These are phyloP conservation scores for Pseudogymnoascus sp. DNA, from an alignment of 2,329 filamentous ascomycete genomes.

Conservation along the genomic window DNA sequence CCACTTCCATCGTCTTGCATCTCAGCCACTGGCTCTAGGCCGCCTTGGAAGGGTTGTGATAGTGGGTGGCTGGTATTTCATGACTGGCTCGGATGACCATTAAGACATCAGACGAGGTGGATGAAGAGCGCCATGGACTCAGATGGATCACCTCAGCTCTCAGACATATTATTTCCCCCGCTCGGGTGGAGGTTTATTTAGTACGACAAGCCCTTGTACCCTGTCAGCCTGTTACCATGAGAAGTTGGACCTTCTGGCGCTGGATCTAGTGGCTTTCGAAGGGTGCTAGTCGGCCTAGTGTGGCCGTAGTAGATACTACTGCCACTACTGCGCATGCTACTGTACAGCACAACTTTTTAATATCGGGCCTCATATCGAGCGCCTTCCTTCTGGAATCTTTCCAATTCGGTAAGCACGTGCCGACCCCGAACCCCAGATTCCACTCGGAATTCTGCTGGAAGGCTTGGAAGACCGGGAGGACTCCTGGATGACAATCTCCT, in stretches of 20 bases:
- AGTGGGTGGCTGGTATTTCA: background rate
- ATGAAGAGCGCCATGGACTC: background rate
- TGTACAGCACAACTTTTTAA: conserved; percentile 6
- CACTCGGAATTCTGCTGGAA: background rate
- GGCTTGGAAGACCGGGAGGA: background rate
- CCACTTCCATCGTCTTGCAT: background rate
- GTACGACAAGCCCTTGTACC: background rate
- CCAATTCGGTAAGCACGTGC: conserved; percentile 5
- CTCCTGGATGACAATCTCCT: conserved; percentile 5
- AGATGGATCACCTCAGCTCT: background rate
- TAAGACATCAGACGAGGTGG: background rate
- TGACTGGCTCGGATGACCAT: background rate
- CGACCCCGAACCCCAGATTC: conserved; percentile 1
- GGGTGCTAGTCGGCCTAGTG: background rate
- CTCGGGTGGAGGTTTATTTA: background rate
- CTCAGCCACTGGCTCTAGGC: background rate
- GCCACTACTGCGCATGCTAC: conserved; percentile 1
- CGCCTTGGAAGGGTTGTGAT: background rate
- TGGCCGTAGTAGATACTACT: background rate
- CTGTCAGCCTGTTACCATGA: background rate
- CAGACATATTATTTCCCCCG: conserved; percentile 5
- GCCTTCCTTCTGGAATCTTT: conserved; percentile 6
- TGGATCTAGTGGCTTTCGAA: background rate
- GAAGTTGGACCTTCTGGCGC: background rate
- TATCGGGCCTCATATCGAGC: background rate